Base-by-base conservation (phyloP, 169 alveolate species). In the Eimeria sp. region DNA sequence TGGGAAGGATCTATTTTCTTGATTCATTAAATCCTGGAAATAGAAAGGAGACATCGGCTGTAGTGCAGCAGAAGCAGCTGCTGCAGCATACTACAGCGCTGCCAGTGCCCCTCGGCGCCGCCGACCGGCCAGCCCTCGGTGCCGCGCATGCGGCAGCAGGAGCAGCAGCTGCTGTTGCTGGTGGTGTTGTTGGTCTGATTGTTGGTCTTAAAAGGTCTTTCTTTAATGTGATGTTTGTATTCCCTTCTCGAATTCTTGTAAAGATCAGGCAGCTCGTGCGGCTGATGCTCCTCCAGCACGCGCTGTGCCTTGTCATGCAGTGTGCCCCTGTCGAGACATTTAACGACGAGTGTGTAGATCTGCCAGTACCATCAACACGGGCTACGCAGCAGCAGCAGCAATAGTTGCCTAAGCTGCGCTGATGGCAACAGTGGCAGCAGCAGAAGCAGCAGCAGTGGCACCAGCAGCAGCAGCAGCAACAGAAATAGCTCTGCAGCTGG, bases 81-180 rank as follows among this genome's bases (percentile, higher is more conserved):
- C 61, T 75, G n/a, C 78, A 9, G 27, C 83, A 1, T 75, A 18
- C 34, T 57, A 10, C 90, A 30, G 90, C 25, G 30, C 27, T 82
- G 27, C 70, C 51, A 13, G 27, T 51, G 40, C 49, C 25, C 61
- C 61, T 54, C 67, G 73, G 90, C 90, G 90, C 67, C 73, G 86
- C 86, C 86, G 86, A 75, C 86, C 86, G 34, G 16, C 86, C 86
- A 75, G 86, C 86, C 86, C 86, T 40, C 86, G 40, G 40, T 20
- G 86, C 86, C 43, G 63, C 22, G 86, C 86, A 75, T 75, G 86
- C 86, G 27, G 9, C 58, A 43, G 63, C 86, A 13, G 63, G 43
- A 16, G 58, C 27, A 43, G 61, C 63, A 20, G 61, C 86, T 75
- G 22, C 63, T 0, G 72, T n/a, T 51, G 72, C 72, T 51, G 70